phyloP scores from a whole-genome alignment of 192 early-diverging fungal genomes.

The Coemansia sp. region DNA sequence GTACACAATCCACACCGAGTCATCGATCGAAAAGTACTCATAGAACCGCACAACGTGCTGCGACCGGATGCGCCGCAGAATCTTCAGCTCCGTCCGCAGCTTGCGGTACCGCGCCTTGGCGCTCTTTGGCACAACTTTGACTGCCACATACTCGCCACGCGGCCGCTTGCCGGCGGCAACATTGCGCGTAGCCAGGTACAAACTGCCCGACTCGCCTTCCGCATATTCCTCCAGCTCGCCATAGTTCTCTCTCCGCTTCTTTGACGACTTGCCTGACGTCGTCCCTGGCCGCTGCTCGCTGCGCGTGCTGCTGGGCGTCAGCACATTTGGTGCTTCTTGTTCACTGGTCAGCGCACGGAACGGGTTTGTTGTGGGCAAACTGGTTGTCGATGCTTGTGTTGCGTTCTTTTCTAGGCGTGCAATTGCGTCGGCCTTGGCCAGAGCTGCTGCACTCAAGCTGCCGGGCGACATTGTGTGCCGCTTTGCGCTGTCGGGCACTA shows the following conservation, averaged over 20 bases:
- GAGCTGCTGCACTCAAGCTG: constrained; percentile 9
- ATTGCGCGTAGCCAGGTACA: constrained; percentile 45
- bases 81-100: constrained; percentile 53
- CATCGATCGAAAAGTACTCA: constrained; percentile 55
- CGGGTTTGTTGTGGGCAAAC: constrained; percentile 12
- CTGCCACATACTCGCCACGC: constrained; percentile 46
- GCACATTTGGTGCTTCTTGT: constrained; percentile 16
- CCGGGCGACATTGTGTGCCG: constrained; percentile 21
- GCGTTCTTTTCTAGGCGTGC: constrained; percentile 19
- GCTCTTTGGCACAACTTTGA: constrained; percentile 54
- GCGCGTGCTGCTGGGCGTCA: not conserved
- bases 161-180: constrained; percentile 33
- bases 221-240: constrained; percentile 56
- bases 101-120: constrained; percentile 53
- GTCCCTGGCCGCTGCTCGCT: constrained; percentile 12
- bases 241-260: constrained; percentile 52
- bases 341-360: constrained; percentile 16
- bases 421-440: constrained; percentile 26
- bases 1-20: constrained; percentile 58
- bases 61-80: constrained; percentile 51
- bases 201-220: constrained; percentile 56
- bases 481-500: constrained; percentile 8
- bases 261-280: constrained; percentile 36
- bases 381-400: constrained; percentile 4
- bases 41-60: constrained; percentile 56